Conservation (phyloP, 768 basidiomycete species). For the Naganishia friedmannii region DNA sequence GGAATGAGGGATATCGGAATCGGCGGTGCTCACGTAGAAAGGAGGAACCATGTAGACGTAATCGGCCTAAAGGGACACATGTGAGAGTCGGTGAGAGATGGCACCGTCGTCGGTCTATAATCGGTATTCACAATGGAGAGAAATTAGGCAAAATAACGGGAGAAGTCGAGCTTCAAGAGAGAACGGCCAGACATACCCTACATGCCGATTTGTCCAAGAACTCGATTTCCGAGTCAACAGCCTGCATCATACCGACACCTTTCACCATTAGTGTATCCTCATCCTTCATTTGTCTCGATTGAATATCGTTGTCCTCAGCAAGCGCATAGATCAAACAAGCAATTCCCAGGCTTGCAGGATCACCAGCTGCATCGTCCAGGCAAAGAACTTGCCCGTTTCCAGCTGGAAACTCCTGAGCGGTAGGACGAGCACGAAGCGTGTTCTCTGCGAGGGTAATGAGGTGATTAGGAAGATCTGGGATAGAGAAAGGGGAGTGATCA, state of each 20-base stretch:
- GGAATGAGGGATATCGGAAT: no score
- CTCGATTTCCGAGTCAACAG: conserved; percentile 42
- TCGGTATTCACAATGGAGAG: neutral
- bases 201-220: conserved; percentile 4
- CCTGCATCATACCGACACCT: conserved; percentile 35
- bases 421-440: neutral
- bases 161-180: neutral
- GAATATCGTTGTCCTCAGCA: conserved; percentile 31
- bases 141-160: no score
- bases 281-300: conserved; percentile 41
- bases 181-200: neutral
- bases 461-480: neutral
- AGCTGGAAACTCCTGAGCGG: neutral
- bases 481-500: neutral
- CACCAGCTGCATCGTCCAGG: conserved; percentile 44
- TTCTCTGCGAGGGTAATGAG: neutral
- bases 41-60: conserved; percentile 56
- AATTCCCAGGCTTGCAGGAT: conserved; percentile 48
- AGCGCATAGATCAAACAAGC: conserved; percentile 37
- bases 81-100: conserved; percentile 53
- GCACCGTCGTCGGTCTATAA: conserved; percentile 46
- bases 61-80: conserved; percentile 52
- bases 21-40: conserved; percentile 51
- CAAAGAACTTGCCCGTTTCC: conserved; percentile 35
- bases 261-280: conserved; percentile 31